Evolutionary conservation across 345 rosid species (phyloP).

Genomic region (Eucalyptus pauciflora): DNA sequence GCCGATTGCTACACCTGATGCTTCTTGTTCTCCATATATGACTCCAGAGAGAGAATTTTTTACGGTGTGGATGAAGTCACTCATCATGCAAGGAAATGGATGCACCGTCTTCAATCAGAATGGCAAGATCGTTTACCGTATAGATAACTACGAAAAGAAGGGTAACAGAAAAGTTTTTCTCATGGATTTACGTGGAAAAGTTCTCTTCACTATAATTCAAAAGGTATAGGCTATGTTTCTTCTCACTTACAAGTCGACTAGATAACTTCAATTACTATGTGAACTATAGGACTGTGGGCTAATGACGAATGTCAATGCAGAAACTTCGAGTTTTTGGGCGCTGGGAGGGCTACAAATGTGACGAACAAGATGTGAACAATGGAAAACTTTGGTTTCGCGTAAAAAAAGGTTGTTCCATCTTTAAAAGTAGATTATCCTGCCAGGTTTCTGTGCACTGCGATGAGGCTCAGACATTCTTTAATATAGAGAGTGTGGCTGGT

Average conservation of each 20-base stretch:
- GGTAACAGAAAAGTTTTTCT: conserved; percentile 18
- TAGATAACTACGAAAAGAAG: conserved; percentile 34
- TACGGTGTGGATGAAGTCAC: conserved; percentile 46
- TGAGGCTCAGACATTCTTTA: neutral
- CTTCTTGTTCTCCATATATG: neutral
- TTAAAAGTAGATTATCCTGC: conserved; percentile 4
- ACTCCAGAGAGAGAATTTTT: conserved; percentile 12
- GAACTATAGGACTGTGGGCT: neutral
- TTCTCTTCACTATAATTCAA: conserved; percentile 20
- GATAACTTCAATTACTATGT: neutral
- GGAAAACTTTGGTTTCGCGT: conserved; percentile 27
- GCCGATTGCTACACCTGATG: neutral
- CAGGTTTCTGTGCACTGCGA: conserved; percentile 4
- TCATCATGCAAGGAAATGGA: conserved; percentile 25
- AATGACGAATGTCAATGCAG: conserved; percentile 2
- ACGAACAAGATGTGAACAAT: neutral
- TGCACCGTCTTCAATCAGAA: conserved; percentile 27
- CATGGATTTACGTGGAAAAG: conserved; percentile 34
- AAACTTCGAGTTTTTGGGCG: conserved; percentile 1
- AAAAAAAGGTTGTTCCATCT: neutral
- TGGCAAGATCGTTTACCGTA: conserved; percentile 25
- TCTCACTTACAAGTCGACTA: neutral
- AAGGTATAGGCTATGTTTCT: conserved; percentile 7
- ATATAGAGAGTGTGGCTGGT: neutral
- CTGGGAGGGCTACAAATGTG: conserved; percentile 27